A percentile compares a stretch with the other conserved stretches of the same genome.
Evolutionary conservation across 192 early-diverging fungal genomes (phyloP).

Genomic region (Coemansia javaensis): DNA sequence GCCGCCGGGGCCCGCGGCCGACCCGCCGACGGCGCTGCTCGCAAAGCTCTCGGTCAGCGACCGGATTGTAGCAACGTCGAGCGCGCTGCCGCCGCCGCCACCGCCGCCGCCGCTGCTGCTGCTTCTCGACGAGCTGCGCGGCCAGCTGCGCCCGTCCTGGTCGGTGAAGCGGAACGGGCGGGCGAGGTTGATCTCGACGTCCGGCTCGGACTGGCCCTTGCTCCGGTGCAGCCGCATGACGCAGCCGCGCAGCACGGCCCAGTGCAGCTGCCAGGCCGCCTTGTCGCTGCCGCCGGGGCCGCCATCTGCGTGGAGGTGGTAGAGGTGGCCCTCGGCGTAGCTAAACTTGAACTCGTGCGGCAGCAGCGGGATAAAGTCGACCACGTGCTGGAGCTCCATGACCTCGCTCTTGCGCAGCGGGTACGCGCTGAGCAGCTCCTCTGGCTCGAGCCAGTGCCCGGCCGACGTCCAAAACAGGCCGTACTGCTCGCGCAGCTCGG

Average conservation of each 20-base stretch:
- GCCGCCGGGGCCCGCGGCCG: neutral
- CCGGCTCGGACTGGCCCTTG: constrained; percentile 24
- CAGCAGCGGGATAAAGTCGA: constrained; percentile 49
- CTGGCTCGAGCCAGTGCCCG: constrained; percentile 51
- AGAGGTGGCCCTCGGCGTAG: constrained; percentile 49
- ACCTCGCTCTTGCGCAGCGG: constrained; percentile 47
- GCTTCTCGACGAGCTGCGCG: constrained; percentile 20
- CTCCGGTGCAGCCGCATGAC: constrained; percentile 35
- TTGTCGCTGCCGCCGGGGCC: constrained; percentile 12
- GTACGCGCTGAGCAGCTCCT: constrained; percentile 49
- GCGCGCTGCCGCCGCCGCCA: too few relatives aligned
- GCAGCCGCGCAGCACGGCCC: constrained; percentile 43
- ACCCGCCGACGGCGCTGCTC: neutral
- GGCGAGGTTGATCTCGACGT: constrained; percentile 34
- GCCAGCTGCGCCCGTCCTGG: constrained; percentile 40
- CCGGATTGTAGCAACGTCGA: constrained; percentile 13
- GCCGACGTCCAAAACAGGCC: constrained; percentile 53
- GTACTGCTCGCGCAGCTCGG: constrained; percentile 49
- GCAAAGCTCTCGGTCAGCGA: constrained; percentile 16
- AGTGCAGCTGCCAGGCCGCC: constrained; percentile 39
- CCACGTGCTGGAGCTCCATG: constrained; percentile 49
- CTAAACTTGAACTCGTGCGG: constrained; percentile 47
- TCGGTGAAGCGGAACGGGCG: constrained; percentile 36
- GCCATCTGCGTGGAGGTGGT: too few relatives aligned
- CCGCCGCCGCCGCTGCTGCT: too few relatives aligned